Evolutionary conservation across 257 asterid genomes (phyloP).

Genomic region (Datura wrightii): DNA sequence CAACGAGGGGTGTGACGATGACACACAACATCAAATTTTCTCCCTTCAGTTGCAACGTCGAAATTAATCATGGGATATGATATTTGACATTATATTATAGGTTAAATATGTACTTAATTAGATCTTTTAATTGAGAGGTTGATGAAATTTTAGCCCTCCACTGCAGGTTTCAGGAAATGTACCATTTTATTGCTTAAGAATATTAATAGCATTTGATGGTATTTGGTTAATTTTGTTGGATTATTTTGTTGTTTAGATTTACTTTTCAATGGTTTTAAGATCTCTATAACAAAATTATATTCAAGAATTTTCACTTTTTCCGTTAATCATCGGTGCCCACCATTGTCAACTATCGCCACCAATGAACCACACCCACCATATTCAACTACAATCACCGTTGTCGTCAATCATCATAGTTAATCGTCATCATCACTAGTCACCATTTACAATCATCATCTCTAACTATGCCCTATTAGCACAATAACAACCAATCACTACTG

Average conservation of each 20-base stretch:
- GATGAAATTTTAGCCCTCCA: slow-evolving; percentile 29
- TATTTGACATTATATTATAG: not conserved
- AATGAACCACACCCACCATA: too few species aligned
- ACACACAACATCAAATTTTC: not conserved
- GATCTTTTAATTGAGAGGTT: slow-evolving; percentile 17
- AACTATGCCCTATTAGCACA: too few species aligned
- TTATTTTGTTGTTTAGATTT: not conserved
- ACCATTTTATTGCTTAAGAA: not conserved
- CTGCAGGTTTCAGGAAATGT: not conserved
- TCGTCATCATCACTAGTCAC: too few species aligned
- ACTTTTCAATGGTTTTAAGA: too few species aligned
- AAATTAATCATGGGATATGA: slow-evolving; percentile 7
- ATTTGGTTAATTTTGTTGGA: not conserved
- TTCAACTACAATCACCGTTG: too few species aligned
- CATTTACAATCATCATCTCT: too few species aligned
- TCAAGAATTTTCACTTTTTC: too few species aligned
- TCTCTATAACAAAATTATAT: too few species aligned
- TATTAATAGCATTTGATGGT: slow-evolving; percentile 9
- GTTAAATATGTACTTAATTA: not conserved
- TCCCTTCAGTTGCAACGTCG: slow-evolving; percentile 5
- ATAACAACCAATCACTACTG: too few species aligned
- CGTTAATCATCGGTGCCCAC: too few species aligned
- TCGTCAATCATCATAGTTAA: too few species aligned
- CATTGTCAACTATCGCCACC: too few species aligned
- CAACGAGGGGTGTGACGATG: slow-evolving; percentile 28